A percentile compares a stretch with the other conserved stretches of the same genome.
Evolutionary conservation across 225 moss, liverwort and hornwort species (phyloP).

Genomic region (Sphagnum tenellum): DNA sequence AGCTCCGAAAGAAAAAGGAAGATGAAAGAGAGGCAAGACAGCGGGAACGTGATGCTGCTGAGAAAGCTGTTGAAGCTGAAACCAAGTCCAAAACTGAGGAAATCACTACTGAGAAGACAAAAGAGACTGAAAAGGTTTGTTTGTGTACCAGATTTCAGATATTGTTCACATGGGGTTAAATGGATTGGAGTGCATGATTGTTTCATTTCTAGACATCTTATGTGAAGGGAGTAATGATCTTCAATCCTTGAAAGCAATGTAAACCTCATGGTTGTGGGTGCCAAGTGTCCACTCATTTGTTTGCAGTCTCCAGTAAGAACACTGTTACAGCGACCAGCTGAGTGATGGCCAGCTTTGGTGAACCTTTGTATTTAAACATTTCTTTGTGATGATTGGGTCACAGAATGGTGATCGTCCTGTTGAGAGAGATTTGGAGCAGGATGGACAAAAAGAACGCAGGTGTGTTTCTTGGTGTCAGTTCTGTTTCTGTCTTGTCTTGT

Average conservation of each 20-base stretch:
- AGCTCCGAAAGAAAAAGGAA: constrained; percentile 88
- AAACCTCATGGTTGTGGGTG: not conserved
- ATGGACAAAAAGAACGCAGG: constrained; percentile 40
- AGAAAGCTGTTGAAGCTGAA: constrained; percentile 41
- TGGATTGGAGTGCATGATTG: too few species aligned
- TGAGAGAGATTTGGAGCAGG: constrained; percentile 49
- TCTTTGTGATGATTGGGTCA: not conserved
- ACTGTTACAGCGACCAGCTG: too few species aligned
- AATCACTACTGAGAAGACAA: constrained; percentile 29
- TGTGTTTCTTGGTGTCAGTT: not conserved
- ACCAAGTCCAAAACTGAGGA: constrained; percentile 48
- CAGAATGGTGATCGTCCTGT: constrained; percentile 52
- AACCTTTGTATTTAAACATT: not conserved
- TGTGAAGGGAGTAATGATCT: too few species aligned
- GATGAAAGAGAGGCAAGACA: constrained; percentile 65
- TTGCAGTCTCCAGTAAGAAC: too few species aligned
- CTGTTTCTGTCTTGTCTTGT: too few species aligned
- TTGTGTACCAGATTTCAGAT: not conserved
- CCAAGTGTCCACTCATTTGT: too few species aligned
- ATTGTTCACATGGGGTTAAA: too few species aligned
- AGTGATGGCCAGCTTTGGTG: too few species aligned
- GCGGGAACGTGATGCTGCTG: constrained; percentile 57
- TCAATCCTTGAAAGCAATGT: not conserved
- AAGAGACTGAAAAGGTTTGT: constrained; percentile 66
- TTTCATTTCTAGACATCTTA: too few species aligned